A percentile compares a stretch with the other conserved stretches of the same genome.
These are phyloP conservation scores for Citrus unshiu DNA, from an alignment of 345 rosid species.

Conservation along the genomic window DNA sequence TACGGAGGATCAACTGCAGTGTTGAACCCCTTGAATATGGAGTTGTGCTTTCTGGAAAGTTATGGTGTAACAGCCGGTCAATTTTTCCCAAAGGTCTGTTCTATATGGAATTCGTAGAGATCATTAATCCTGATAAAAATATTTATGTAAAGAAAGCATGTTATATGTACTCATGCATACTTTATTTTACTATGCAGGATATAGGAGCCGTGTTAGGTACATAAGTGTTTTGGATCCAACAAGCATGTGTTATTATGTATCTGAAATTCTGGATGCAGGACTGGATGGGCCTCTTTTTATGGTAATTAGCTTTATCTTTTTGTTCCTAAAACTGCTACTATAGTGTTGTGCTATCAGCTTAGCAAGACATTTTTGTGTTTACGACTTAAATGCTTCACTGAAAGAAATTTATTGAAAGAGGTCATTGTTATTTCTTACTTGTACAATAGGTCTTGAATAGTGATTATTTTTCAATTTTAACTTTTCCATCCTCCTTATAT, in stretches of 20 bases:
- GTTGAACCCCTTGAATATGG: slow-evolving; percentile 83
- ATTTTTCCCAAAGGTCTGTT: slow-evolving; percentile 88
- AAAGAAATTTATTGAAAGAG: not conserved
- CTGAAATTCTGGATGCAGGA: slow-evolving; percentile 88
- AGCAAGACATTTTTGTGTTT: not conserved
- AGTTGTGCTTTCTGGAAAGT: slow-evolving; percentile 70
- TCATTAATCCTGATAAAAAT: not conserved
- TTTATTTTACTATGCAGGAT: slow-evolving; percentile 65
- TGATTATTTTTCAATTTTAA: not conserved
- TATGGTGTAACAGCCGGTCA: slow-evolving; percentile 79
- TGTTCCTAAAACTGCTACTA: not conserved
- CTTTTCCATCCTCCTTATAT: not conserved
- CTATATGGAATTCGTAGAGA: not conserved
- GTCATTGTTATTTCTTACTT: not conserved
- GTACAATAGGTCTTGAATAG: not conserved
- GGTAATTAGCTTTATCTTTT: slow-evolving; percentile 39
- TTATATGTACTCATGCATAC: slow-evolving; percentile 10
- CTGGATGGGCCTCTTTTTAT: slow-evolving; percentile 68
- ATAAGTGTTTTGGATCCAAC: slow-evolving; percentile 78
- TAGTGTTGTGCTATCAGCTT: not conserved
- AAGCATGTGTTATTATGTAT: slow-evolving; percentile 67
- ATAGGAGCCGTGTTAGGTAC: slow-evolving; percentile 84
- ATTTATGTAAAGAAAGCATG: not conserved
- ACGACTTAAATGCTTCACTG: not conserved
- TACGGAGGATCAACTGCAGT: slow-evolving; percentile 90